phyloP scores from a whole-genome alignment of 2,329 filamentous ascomycete genomes.

The Botrytis paeoniae region DNA sequence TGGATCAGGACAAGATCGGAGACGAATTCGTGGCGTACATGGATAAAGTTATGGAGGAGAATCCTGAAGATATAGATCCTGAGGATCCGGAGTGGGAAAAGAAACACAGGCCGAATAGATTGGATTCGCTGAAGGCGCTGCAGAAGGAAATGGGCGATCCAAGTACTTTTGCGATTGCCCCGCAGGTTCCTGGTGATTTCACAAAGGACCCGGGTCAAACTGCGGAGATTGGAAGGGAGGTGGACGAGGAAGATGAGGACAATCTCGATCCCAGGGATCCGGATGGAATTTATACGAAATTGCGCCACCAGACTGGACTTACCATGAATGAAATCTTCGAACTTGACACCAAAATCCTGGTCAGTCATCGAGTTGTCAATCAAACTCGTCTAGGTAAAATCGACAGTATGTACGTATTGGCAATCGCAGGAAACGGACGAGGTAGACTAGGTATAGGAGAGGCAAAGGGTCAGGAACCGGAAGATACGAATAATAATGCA shows the following conservation, averaged over 20 bases:
- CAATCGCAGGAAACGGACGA: slow-evolving; percentile 81
- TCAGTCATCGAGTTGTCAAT: slow-evolving; percentile 74
- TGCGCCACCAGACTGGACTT: slow-evolving; percentile 53
- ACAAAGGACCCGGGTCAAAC: slow-evolving; percentile 15
- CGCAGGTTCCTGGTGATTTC: slow-evolving; percentile 31
- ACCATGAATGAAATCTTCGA: slow-evolving; percentile 49
- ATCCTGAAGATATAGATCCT: slow-evolving; percentile 22
- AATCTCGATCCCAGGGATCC: slow-evolving; percentile 36
- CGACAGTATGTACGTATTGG: slow-evolving; percentile 68
- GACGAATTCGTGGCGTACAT: slow-evolving; percentile 54
- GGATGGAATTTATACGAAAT: slow-evolving; percentile 35
- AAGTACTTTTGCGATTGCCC: slow-evolving; percentile 27
- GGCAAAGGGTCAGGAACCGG: slow-evolving; percentile 76
- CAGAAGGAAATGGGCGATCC: slow-evolving; percentile 29
- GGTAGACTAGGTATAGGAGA: slow-evolving; percentile 86
- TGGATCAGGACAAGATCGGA: slow-evolving; percentile 58
- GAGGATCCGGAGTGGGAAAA: slow-evolving; percentile 20
- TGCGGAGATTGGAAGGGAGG: slow-evolving; percentile 18
- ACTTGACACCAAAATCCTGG: slow-evolving; percentile 69
- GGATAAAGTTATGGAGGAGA: slow-evolving; percentile 27
- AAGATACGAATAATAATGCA: slow-evolving; percentile 68
- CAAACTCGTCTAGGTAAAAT: slow-evolving; percentile 98
- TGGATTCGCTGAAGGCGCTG: slow-evolving; percentile 27
- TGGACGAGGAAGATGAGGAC: slow-evolving; percentile 24
- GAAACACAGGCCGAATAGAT: slow-evolving; percentile 24